phyloP scores from a whole-genome alignment of 2,329 filamentous ascomycete genomes.

The Aspergillus sp. region DNA sequence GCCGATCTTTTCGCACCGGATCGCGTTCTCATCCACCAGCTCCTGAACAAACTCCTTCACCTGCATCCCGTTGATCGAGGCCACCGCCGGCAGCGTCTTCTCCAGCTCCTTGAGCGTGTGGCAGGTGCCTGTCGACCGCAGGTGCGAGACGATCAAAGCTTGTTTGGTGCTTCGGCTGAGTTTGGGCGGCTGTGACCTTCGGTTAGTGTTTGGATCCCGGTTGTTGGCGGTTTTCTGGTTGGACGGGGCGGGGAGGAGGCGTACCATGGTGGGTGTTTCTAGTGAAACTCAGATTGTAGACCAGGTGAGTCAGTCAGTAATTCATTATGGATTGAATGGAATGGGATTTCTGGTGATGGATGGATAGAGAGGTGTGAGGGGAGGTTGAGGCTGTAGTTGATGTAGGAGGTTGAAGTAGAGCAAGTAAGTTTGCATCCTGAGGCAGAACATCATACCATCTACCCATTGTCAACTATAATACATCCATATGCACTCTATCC shows the following conservation, averaged over 20 bases:
- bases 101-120: constrained; percentile 68
- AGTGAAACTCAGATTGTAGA: too few relatives aligned
- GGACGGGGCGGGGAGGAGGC: not conserved
- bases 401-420: too few relatives aligned
- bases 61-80: constrained; percentile 65
- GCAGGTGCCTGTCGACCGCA: constrained; percentile 59
- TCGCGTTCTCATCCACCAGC: constrained; percentile 60
- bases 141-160: constrained; percentile 57
- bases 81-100: constrained; percentile 60
- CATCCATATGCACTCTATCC: not conserved
- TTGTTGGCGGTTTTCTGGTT: not conserved
- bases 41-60: constrained; percentile 66
- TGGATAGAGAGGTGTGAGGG: too few relatives aligned
- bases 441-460: too few relatives aligned
- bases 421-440: too few relatives aligned
- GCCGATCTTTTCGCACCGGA: constrained; percentile 68
- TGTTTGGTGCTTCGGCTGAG: constrained; percentile 59
- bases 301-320: too few relatives aligned
- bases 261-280: constrained; percentile 1
- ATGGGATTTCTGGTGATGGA: too few relatives aligned
- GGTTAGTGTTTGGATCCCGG: not conserved
- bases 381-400: too few relatives aligned
- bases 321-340: too few relatives aligned
- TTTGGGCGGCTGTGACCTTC: constrained; percentile 47
- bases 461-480: too few relatives aligned